A percentile compares a stretch with the other conserved stretches of the same genome.
Conservation (phyloP, 202 grass and related monocot species). For the Setaria italica region DNA sequence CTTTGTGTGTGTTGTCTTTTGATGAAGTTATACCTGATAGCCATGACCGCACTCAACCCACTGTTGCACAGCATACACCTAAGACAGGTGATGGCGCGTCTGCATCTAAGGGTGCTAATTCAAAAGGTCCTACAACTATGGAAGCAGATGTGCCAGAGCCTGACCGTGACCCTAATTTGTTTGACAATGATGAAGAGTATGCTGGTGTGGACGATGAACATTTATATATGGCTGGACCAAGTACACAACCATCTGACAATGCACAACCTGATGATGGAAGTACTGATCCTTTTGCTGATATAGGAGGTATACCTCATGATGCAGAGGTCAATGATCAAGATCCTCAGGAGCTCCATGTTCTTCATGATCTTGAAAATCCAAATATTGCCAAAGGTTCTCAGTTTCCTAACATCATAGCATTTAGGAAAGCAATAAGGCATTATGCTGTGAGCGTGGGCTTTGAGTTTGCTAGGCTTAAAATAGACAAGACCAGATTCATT, state of each 20-base stretch:
- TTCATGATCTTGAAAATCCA: background rate
- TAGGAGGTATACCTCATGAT: background rate
- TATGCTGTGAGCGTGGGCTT: background rate
- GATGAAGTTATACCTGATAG: background rate
- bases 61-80: background rate
- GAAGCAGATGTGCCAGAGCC: background rate
- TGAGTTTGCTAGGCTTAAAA: background rate
- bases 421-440: background rate
- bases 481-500: background rate
- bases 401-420: background rate
- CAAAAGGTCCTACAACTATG: background rate
- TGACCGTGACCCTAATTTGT: background rate
- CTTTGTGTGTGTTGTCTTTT: background rate
- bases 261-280: background rate
- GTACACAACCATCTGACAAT: background rate
- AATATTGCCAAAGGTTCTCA: background rate
- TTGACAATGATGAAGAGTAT: background rate
- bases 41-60: background rate
- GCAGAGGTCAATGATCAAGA: background rate
- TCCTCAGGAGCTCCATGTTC: background rate
- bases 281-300: background rate
- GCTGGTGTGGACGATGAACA: background rate
- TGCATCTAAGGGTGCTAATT: conserved; percentile 14
- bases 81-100: conserved; percentile 35
- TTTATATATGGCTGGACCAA: background rate